These are phyloP conservation scores for Schoenoplectus tabernaemontani DNA, from an alignment of 202 grass and related monocot genomes.

Conservation along the genomic window DNA sequence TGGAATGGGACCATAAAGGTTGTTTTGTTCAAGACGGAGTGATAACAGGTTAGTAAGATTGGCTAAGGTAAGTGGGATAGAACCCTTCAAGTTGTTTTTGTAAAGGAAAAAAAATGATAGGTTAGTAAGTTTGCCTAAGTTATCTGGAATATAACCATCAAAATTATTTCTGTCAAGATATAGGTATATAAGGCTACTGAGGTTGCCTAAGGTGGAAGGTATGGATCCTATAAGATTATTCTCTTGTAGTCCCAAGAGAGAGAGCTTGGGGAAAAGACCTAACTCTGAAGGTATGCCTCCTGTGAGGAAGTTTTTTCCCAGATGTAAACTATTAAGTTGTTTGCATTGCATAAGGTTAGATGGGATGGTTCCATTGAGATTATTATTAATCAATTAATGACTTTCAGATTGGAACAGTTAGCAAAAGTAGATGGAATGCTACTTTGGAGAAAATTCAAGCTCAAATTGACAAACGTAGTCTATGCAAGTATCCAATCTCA, in stretches of 20 bases:
- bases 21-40: too few relatives aligned
- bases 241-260: not conserved
- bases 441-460: not conserved
- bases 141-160: not conserved
- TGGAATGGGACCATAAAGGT: too few relatives aligned
- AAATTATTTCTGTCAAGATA: not conserved
- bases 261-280: not conserved
- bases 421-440: not conserved
- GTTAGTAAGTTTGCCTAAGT: not conserved
- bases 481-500: not conserved
- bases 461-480: not conserved
- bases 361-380: not conserved
- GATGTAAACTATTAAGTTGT: not conserved
- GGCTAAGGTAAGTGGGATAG: not conserved
- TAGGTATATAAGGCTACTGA: not conserved
- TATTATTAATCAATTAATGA: not conserved
- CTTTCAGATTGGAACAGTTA: not conserved
- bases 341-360: not conserved
- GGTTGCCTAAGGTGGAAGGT: not conserved
- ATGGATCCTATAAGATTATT: not conserved
- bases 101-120: not conserved
- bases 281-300: not conserved
- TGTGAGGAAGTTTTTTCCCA: not conserved
- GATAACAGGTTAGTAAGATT: too few relatives aligned
- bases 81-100: not conserved